Percentiles rank a stretch among this genome's conserved stretches.
These are phyloP conservation scores for Ophiobolus disseminans DNA, from an alignment of 2,329 filamentous ascomycete genomes.

Conservation along the genomic window DNA sequence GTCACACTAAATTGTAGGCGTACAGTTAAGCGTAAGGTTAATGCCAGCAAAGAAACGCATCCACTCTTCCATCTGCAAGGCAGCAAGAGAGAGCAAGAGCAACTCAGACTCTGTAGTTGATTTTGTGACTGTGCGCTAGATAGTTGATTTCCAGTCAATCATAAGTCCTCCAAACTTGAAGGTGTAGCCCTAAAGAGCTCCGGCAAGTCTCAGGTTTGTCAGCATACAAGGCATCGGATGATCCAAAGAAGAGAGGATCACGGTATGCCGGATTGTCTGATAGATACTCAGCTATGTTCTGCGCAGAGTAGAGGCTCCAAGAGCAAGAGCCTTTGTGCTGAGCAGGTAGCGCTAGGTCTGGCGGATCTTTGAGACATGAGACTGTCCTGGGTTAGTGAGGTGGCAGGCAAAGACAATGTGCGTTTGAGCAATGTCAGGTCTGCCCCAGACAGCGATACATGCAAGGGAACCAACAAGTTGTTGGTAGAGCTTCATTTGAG, in stretches of 20 bases:
- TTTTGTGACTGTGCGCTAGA: not conserved
- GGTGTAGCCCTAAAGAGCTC: not conserved
- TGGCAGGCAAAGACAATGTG: not conserved
- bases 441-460: not conserved
- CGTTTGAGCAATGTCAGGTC: not conserved
- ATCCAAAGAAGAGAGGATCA: not conserved
- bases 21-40: constrained; percentile 1
- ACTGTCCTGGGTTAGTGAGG: constrained; percentile 2
- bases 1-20: constrained; percentile 1
- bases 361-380: not conserved
- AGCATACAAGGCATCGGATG: not conserved
- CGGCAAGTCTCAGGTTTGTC: not conserved
- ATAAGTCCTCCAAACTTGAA: not conserved
- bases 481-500: not conserved
- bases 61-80: not conserved
- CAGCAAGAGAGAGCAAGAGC: not conserved
- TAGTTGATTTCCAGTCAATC: not conserved
- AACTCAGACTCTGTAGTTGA: constrained; percentile 1
- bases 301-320: constrained; percentile 2
- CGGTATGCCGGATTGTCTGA: not conserved
- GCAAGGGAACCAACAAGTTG: not conserved
- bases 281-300: not conserved
- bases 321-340: constrained; percentile 4
- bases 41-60: not conserved
- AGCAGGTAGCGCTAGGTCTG: constrained; percentile 6